Percentiles rank a stretch among this genome's conserved stretches.
phyloP scores from a whole-genome alignment of 371 early-diverging fungal genomes.

The Apophysomyces elegans region DNA sequence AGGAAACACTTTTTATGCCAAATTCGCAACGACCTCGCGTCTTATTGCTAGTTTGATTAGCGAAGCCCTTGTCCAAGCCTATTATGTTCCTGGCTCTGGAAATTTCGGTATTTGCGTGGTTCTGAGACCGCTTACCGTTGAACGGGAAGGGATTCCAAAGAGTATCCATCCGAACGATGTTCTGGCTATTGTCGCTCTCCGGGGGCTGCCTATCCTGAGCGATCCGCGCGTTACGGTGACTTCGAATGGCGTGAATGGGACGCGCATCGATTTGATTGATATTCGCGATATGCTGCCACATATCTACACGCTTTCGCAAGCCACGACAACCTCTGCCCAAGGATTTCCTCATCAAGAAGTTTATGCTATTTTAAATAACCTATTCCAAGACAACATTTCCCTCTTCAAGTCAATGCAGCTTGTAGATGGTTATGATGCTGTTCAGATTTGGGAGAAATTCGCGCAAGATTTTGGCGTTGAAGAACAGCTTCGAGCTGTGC shows the following conservation, averaged over 20 bases:
- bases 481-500: conserved; percentile 35
- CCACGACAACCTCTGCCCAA: conserved; percentile 4
- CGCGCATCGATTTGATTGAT: conserved; percentile 45
- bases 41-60: conserved; percentile 63
- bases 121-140: neutral
- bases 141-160: neutral
- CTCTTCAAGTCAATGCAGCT: conserved; percentile 16
- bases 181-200: conserved; percentile 46
- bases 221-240: conserved; percentile 3
- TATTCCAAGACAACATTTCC: neutral
- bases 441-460: conserved; percentile 44
- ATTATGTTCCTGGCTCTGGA: conserved; percentile 33
- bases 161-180: conserved; percentile 24
- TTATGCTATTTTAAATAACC: neutral
- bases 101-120: conserved; percentile 22
- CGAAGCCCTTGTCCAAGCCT: conserved; percentile 56
- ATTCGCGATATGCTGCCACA: conserved; percentile 51
- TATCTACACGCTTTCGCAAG: conserved; percentile 30
- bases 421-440: conserved; percentile 41
- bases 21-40: conserved; percentile 64
- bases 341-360: conserved; percentile 11
- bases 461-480: conserved; percentile 40
- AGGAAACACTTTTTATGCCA: conserved; percentile 43
- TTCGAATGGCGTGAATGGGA: conserved; percentile 34
- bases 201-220: conserved; percentile 41